These are phyloP conservation scores for Raddia distichophylla DNA, from an alignment of 176 grass and related monocot genomes.

Conservation along the genomic window DNA sequence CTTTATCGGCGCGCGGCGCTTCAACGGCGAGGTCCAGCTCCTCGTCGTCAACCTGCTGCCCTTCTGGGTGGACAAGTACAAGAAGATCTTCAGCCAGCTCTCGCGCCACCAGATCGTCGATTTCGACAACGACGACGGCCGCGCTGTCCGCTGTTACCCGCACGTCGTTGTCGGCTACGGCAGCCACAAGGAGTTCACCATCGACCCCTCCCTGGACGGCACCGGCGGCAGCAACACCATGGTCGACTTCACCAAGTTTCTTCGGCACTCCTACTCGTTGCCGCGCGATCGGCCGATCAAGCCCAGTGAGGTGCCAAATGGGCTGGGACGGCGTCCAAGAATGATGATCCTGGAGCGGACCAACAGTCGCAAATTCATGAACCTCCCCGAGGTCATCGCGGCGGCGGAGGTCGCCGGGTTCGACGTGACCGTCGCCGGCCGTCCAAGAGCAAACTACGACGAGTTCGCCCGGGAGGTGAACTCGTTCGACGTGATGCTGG, in stretches of 20 bases:
- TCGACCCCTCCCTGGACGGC: constrained; percentile 44
- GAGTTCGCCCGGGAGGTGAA: constrained; percentile 57
- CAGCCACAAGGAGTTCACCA: constrained; percentile 70
- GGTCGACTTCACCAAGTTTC: constrained; percentile 60
- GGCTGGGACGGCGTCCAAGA: constrained; percentile 16
- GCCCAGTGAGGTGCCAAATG: neutral
- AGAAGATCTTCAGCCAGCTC: constrained; percentile 41
- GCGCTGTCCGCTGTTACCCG: constrained; percentile 54
- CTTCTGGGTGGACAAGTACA: constrained; percentile 58
- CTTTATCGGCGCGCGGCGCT: constrained; percentile 58
- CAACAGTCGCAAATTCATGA: constrained; percentile 47
- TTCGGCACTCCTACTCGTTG: constrained; percentile 49
- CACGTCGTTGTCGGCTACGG: constrained; percentile 56
- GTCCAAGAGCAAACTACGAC: constrained; percentile 30
- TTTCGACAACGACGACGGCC: constrained; percentile 55
- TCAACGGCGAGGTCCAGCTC: constrained; percentile 56
- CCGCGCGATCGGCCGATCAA: constrained; percentile 48
- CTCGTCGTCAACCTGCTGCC: constrained; percentile 61
- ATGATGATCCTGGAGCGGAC: constrained; percentile 63
- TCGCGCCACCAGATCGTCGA: constrained; percentile 64
- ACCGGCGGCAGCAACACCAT: constrained; percentile 56
- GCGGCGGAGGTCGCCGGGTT: constrained; percentile 48
- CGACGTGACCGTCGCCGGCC: constrained; percentile 41
- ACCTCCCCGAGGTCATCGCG: constrained; percentile 50
- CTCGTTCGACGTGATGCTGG: constrained; percentile 62